Base-by-base conservation (phyloP, 2,329 filamentous ascomycete genomes). In the Phialemoniopsis sp. region DNA sequence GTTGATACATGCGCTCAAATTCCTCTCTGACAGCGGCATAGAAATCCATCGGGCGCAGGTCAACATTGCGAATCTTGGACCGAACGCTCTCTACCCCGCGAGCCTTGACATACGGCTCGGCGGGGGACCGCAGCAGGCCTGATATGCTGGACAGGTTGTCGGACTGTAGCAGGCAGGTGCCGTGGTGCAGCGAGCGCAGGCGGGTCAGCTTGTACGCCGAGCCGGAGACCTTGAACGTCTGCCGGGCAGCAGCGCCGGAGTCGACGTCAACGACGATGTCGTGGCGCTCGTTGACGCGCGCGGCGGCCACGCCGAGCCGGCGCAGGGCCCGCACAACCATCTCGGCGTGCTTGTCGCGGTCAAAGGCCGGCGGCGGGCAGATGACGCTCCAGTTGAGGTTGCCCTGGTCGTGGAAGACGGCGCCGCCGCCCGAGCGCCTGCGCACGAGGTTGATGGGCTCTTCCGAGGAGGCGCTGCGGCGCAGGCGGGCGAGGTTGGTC, bases 301-400 rank as follows among this genome's bases (percentile, higher is more conserved):
- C 78, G 26, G 76, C 72, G 3, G 64, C 52, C 5, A 79, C 63
- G 4, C 78, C 80, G 15, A 87, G 66, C 31, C 30, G 17, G 34
- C 73, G 70, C 42, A 98, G 68, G 5, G 89, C 90, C n/a, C 85
- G 78, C 30, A 90, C 89, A 0, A 97, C 86, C 89, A 97, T 95
- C 56, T 89, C 80, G 13, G 89, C 91, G 65, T 97, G 88, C 56
- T 79, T 87, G 67, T 95, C 78, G 21, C 93, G 79, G 46, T 91
- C 85, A 58, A 97, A 97, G 1, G 63, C 66, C 0, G 72, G 69
- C 0, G 87, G 78, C 3, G 90, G 90, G 47, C 83, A 89, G 36
- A 95, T 94, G 39, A 97, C 88, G 57, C 85, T 87, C 73, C 90
- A 98, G 63, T 98, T 98, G 50, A 95, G 77, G 59, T 98, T 98